Evolutionary conservation across 495 filamentous ascomycete genomes (phyloP).

Genomic region (Aspergillus egyptiacus): DNA sequence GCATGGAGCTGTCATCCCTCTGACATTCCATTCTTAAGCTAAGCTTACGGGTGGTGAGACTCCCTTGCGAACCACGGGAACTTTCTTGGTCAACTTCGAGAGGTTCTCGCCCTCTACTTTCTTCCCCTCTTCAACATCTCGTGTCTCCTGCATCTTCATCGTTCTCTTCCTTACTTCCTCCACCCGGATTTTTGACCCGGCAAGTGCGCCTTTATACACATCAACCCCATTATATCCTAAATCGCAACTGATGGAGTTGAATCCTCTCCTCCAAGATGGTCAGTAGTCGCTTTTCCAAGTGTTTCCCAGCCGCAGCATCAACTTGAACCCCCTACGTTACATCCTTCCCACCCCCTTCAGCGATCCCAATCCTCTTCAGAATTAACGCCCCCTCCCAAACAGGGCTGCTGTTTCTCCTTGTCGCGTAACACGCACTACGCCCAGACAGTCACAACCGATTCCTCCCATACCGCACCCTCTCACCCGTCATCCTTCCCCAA

Average conservation of each 20-base stretch:
- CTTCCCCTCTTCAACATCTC: background rate
- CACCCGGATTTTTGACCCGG: too few species aligned
- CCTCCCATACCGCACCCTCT: background rate
- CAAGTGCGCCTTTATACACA: too few species aligned
- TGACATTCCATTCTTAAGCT: background rate
- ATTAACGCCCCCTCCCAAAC: background rate
- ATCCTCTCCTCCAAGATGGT: slow-evolving; percentile 15
- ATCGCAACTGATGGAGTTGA: slow-evolving; percentile 14
- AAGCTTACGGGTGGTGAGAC: slow-evolving; percentile 9
- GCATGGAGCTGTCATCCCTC: background rate
- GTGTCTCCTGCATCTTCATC: background rate
- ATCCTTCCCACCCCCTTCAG: background rate
- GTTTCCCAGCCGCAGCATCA: too few species aligned
- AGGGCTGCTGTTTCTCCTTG: slow-evolving; percentile 41
- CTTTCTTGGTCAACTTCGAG: background rate
- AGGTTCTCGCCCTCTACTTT: background rate
- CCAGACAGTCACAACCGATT: slow-evolving; percentile 12
- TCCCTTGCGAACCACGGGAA: background rate
- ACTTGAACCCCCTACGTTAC: too few species aligned
- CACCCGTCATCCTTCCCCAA: background rate
- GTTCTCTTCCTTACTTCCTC: background rate
- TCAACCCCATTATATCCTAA: background rate
- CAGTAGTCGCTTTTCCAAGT: background rate
- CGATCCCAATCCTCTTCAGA: background rate
- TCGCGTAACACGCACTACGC: slow-evolving; percentile 30